These are phyloP conservation scores for Moesziomyces sp. DNA, from an alignment of 1,284 basidiomycete genomes.

Conservation along the genomic window DNA sequence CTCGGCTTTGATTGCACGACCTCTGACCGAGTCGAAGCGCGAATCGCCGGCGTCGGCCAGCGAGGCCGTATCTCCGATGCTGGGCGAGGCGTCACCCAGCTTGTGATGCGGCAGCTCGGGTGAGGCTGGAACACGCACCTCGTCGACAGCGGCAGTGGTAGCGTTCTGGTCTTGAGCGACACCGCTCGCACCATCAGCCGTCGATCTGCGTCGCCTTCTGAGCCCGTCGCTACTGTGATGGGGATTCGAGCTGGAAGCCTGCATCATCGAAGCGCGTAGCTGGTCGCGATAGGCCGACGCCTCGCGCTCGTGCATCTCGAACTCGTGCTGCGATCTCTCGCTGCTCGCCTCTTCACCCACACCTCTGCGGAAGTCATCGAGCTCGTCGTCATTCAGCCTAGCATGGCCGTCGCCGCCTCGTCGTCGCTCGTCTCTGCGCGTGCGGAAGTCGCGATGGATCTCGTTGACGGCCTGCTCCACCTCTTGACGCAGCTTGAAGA, in stretches of 20 bases:
- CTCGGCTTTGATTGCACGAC: background rate
- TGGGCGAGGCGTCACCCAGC: slow-evolving; percentile 24
- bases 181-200: slow-evolving; percentile 3
- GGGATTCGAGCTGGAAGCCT: background rate
- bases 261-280: slow-evolving; percentile 28
- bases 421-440: slow-evolving; percentile 16
- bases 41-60: slow-evolving; percentile 1
- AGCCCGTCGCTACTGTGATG: background rate
- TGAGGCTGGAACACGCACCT: slow-evolving; percentile 13
- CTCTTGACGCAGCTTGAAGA: slow-evolving; percentile 35
- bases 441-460: slow-evolving; percentile 24
- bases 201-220: background rate
- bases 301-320: slow-evolving; percentile 51
- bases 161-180: background rate
- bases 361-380: slow-evolving; percentile 39
- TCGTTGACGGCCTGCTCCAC: slow-evolving; percentile 41
- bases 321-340: slow-evolving; percentile 42
- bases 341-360: slow-evolving; percentile 39
- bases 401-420: slow-evolving; percentile 4
- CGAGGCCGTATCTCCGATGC: slow-evolving; percentile 10
- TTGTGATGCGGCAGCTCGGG: slow-evolving; percentile 35
- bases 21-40: slow-evolving; percentile 8
- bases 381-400: slow-evolving; percentile 38
- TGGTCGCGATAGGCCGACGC: slow-evolving; percentile 34
- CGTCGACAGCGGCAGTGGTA: slow-evolving; percentile 7